phyloP scores from a whole-genome alignment of 2,329 filamentous ascomycete genomes.

The Trichoderma asperellum region DNA sequence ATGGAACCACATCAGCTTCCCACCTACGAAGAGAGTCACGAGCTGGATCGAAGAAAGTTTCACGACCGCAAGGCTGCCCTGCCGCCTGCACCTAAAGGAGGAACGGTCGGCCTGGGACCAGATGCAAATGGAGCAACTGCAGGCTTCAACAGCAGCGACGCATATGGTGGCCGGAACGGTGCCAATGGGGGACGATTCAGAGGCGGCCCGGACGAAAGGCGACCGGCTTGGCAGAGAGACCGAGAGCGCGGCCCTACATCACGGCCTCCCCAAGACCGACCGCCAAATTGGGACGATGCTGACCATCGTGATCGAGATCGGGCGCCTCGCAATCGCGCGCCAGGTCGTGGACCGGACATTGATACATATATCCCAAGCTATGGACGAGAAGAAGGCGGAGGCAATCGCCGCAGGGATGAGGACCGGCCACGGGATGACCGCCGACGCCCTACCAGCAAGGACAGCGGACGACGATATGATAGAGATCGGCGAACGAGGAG shows the following conservation, averaged over 20 bases:
- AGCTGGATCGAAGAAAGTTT: slow-evolving; percentile 90
- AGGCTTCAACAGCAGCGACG: slow-evolving; percentile 57
- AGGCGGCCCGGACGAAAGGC: slow-evolving; percentile 49
- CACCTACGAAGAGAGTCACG: slow-evolving; percentile 90
- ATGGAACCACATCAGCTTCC: slow-evolving; percentile 86
- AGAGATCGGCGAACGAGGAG: slow-evolving; percentile 48
- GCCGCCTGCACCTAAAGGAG: slow-evolving; percentile 89
- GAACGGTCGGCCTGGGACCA: slow-evolving; percentile 79
- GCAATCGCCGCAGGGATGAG: slow-evolving; percentile 41
- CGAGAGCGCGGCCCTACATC: slow-evolving; percentile 55
- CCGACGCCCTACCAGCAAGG: slow-evolving; percentile 41
- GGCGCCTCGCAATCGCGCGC: slow-evolving; percentile 42
- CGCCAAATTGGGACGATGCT: slow-evolving; percentile 40
- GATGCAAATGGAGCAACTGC: slow-evolving; percentile 52
- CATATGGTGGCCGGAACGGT: slow-evolving; percentile 53
- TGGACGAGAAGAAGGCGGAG: slow-evolving; percentile 40
- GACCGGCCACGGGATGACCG: slow-evolving; percentile 39
- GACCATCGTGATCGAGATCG: slow-evolving; percentile 50
- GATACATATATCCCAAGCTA: slow-evolving; percentile 59
- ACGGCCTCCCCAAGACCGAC: slow-evolving; percentile 50
- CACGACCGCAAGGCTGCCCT: slow-evolving; percentile 82
- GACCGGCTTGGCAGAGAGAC: slow-evolving; percentile 61
- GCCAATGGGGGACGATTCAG: slow-evolving; percentile 53
- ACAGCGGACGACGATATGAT: slow-evolving; percentile 45
- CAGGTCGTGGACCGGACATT: slow-evolving; percentile 44